A percentile compares a stretch with the other conserved stretches of the same genome.
Conservation (phyloP, 257 asterid genomes). For the Galeopsis tetrahit region DNA sequence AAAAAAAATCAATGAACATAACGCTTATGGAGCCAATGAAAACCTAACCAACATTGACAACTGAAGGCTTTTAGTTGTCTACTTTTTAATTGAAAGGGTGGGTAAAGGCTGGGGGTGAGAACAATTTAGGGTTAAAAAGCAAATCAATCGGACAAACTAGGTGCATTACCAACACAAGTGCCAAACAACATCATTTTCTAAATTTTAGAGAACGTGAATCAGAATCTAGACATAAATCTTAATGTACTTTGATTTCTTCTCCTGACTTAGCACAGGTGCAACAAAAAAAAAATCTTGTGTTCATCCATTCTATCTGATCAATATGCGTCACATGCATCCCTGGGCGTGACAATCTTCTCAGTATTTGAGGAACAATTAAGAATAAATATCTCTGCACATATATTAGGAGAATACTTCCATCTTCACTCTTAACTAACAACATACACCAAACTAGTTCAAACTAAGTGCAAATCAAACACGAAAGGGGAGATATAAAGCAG, state of each 20-base stretch:
- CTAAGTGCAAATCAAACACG: slow-evolving; percentile 13
- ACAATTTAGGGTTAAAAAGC: neutral
- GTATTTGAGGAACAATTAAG: neutral
- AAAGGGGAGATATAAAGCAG: neutral
- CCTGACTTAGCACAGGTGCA: neutral
- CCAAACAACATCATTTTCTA: neutral
- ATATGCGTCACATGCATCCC: neutral
- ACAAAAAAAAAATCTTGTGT: neutral
- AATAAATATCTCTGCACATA: neutral
- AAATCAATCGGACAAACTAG: neutral
- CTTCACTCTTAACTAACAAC: neutral
- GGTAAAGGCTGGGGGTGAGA: neutral
- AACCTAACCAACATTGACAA: neutral
- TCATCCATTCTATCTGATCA: neutral
- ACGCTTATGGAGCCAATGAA: neutral
- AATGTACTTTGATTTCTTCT: neutral
- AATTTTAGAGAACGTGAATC: neutral
- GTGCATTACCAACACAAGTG: neutral
- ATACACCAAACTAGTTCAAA: neutral
- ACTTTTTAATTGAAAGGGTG: no score
- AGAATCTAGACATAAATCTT: neutral
- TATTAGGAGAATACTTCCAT: neutral
- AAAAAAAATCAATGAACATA: neutral
- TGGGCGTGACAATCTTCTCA: neutral
- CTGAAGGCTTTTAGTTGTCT: neutral